Evolutionary conservation across 371 early-diverging fungal species (phyloP), one percentile per base, ranked within the genome.

Genomic region (Mortierella sp.): DNA sequence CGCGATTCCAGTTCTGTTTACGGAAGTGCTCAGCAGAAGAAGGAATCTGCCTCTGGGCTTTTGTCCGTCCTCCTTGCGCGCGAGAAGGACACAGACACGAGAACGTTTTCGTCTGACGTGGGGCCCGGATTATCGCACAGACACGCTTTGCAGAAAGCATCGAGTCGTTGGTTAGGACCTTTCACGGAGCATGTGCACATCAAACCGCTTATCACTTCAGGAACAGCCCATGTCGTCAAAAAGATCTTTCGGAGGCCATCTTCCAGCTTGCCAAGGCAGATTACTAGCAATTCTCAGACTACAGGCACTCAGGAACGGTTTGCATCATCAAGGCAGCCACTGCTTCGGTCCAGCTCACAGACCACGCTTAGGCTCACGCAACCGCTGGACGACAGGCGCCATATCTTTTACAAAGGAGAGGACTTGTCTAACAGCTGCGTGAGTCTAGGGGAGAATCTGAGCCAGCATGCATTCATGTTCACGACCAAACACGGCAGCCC

Each of bases 401-500:
- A 70, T 12, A 76, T 76, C 3, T 60, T 76, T 44, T 76, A 76
- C 39, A 48, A 50, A 1, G 70, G 78, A 11, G 62, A 27, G 5
- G 69, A 64, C 6, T 32, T 76, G 26, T 8, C 66, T 27, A 49
- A 53, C 24, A 76, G 70, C 34, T 57, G 69, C 32, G 50, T 64
- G 50, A 76, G 78, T 30, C 64, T 76, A 7, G 66, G 54, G 2
- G 78, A 76, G 42, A 76, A 76, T 19, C 34, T 76, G 43, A 70
- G 43, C 19, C 78, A 76, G 23, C 78, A 76, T 26, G 62, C 78
- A 7, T 69, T 50, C 50, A 65, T 76, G 78, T 61, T 76, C 42
- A 76, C 76, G 5, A 76, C 76, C 39, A 55, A 60, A 19, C 57
- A 54, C 27, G 78, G 70, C 17, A 76, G 78, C 31, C 78, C 78